Base-by-base conservation (phyloP, 345 rosid genomes). In the Boechera retrofracta region DNA sequence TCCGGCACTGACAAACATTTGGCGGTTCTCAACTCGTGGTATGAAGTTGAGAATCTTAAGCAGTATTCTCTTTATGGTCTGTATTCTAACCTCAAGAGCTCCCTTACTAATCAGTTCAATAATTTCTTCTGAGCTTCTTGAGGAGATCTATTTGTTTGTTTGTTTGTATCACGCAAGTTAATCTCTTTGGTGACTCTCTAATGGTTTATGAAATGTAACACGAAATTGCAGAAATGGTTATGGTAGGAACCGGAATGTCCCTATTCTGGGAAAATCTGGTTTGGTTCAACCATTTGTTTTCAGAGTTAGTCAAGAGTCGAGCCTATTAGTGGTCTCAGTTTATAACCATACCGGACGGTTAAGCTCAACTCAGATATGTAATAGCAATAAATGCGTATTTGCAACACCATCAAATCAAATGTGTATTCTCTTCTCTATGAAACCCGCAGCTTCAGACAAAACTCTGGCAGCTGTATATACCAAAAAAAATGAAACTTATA, bases 1-100 rank as follows among this genome's bases (percentile, higher is more conserved):
- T 91, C 98, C 0, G 97, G 97, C 45, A 91, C 98, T 3, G 97
- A 93, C 70, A 93, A 91, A 79, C 98, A 93, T 72, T 75, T 85
- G 52, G 64, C 88, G 1, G 92, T 66, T 56, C 92, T 93, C 21
- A 91, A 93, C 80, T 93, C 98, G 2, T 93, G 98, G 98, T 93
- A 93, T 48, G 97, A 93, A 80, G 92, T 93, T 1, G 86, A 85
- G 73, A 93, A 91, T 54, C 88, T 93, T 55, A 79, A 92, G 59
- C 97, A 93, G 78, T 93, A 91, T 83, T 93, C 97, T 0, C 95
- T 93, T 68, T 91, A 77, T 39, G 83, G 85, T 69, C 82, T 93
- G 36, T 93, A 88, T 79, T 81, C 90, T 36, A 93, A 93, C 84
- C 91, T 93, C 49, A 85, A 68, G 71, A 83, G 86, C 84, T 91